Base-by-base conservation (phyloP, 2,329 filamentous ascomycete species). In the Leptosphaerulina australis region DNA sequence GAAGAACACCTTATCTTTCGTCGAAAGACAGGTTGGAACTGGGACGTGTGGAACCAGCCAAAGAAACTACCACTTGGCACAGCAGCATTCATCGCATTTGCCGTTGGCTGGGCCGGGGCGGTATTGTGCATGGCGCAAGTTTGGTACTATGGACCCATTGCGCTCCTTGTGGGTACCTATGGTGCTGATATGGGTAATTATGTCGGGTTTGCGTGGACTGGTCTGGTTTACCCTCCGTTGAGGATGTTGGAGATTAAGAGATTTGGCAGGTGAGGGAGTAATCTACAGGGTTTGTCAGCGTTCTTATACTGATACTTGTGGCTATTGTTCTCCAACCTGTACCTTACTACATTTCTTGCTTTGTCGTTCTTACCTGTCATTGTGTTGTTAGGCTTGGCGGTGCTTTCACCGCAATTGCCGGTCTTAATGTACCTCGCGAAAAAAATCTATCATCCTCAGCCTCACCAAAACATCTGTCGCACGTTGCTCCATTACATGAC, bases 61-160 rank as follows among this genome's bases (percentile, higher is more conserved):
- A 73, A 74, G 3, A 82, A 82, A 61, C 73, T 88, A 4, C 86
- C 86, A 0, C 47, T 87, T 11, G 86, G 86, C 0, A 72, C 84
- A 51, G 84, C 86, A 0, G 85, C 84, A 0, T 71, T 86, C 6
- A 60, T 76, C 2, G 80, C 85, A 0, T 88, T 88, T 58, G 67
- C 85, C 29, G 63, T 88, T 11, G 85, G 86, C 3, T 88, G 85
- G 85, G 78, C 77, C 3, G 85, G 85, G 7, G 81, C 84, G 0
- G 80, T 89, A 21, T 66, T 88, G 35, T 85, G 80, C 51, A 88
- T 88, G 86, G 82, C 83, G 17, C 85, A 90, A 73, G 81, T 82
- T 3, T 89, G 85, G 81, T 89, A 86, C 68, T 80, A 83, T 52
- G 86, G 86, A 1, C 86, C 85, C 0, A 70, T 88, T 49, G 83